These are phyloP conservation scores for Rhizophlyctis rosea DNA, from an alignment of 192 early-diverging fungal species.

Conservation along the genomic window DNA sequence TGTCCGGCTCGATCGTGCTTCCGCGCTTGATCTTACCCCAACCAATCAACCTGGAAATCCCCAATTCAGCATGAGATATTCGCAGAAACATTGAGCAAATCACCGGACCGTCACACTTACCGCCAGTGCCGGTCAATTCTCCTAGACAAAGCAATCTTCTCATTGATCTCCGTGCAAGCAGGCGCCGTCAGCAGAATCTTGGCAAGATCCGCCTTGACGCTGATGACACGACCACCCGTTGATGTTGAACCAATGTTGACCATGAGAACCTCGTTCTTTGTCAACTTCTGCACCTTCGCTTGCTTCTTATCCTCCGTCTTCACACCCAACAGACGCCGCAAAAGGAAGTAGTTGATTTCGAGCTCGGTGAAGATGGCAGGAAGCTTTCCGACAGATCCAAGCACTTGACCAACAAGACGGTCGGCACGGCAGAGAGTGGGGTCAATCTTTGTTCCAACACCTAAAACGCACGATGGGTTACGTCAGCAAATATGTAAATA, in stretches of 20 bases:
- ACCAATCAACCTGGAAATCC: slow-evolving; percentile 77
- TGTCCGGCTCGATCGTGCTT: slow-evolving; percentile 60
- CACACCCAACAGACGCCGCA: slow-evolving; percentile 93
- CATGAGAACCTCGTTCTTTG: slow-evolving; percentile 90
- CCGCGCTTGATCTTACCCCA: slow-evolving; percentile 96
- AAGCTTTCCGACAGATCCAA: slow-evolving; percentile 86
- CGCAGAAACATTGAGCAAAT: slow-evolving; percentile 2
- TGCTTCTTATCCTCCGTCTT: slow-evolving; percentile 98
- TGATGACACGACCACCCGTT: slow-evolving; percentile 90
- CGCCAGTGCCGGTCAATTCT: slow-evolving; percentile 98
- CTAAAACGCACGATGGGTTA: slow-evolving; percentile 18
- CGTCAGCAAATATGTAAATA: not conserved
- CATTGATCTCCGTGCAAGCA: slow-evolving; percentile 92
- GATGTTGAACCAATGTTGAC: slow-evolving; percentile 96
- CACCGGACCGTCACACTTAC: slow-evolving; percentile 37
- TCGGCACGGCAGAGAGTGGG: slow-evolving; percentile 95
- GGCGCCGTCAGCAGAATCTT: slow-evolving; percentile 88
- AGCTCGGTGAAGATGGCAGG: slow-evolving; percentile 92
- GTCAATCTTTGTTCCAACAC: slow-evolving; percentile 94
- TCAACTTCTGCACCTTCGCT: slow-evolving; percentile 90
- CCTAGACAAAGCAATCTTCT: slow-evolving; percentile 93
- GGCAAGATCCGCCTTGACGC: slow-evolving; percentile 91
- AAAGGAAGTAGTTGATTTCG: slow-evolving; percentile 96
- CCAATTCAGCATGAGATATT: slow-evolving; percentile 10
- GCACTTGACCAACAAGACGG: slow-evolving; percentile 92